Conservation (phyloP, 306 rosid species). For the Quercus wislizeni region DNA sequence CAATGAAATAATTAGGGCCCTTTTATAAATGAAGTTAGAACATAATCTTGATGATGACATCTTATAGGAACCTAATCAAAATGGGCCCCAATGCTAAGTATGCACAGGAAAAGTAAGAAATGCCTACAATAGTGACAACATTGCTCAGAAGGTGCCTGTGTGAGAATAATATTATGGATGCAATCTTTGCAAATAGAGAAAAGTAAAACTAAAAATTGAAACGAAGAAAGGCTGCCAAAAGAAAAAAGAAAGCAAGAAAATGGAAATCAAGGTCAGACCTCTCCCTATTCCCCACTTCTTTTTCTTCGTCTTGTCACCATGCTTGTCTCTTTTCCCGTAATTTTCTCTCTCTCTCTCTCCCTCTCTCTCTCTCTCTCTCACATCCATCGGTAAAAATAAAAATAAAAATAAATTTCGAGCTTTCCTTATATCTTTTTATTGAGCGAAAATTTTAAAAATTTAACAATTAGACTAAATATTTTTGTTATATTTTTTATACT, state of each 20-base stretch:
- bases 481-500: too few species aligned
- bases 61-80: not conserved
- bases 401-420: too few species aligned
- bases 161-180: conserved; percentile 2
- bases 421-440: too few species aligned
- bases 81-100: not conserved
- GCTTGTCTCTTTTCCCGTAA: conserved; percentile 1
- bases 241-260: not conserved
- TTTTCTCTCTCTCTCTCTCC: not conserved
- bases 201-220: not conserved
- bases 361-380: not conserved
- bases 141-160: too few species aligned
- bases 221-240: conserved; percentile 39
- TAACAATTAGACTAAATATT: too few species aligned
- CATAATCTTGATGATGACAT: not conserved
- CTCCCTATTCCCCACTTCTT: conserved; percentile 1
- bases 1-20: too few species aligned
- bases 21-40: too few species aligned
- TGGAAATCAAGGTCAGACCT: conserved; percentile 13
- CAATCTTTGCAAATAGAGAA: conserved; percentile 18
- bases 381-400: not conserved
- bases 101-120: not conserved
- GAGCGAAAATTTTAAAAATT: too few species aligned
- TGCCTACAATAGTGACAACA: not conserved
- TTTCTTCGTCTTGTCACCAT: conserved; percentile 31